Evolutionary conservation across 78 protist species (phyloP).

Genomic region (Dictyostelium purpureum): DNA sequence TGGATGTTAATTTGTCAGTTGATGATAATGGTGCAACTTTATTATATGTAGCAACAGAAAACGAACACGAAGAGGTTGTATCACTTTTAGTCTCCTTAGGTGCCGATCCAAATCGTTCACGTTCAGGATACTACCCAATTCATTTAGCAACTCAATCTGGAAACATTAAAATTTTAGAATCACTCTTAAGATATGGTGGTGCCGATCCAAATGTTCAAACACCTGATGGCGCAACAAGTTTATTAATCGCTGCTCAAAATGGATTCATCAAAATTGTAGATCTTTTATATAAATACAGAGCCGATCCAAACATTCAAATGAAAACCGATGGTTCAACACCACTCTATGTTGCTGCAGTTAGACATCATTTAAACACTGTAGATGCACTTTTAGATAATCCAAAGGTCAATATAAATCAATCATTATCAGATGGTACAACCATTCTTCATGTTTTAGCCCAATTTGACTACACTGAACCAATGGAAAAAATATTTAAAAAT

Average conservation of each 20-base stretch:
- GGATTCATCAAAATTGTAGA: constrained; percentile 22
- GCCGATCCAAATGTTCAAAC: neutral
- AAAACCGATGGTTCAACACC: constrained; percentile 57
- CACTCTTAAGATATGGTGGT: neutral
- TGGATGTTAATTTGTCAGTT: constrained; percentile 14
- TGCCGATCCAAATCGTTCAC: constrained; percentile 19
- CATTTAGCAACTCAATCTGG: constrained; percentile 42
- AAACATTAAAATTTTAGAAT: neutral
- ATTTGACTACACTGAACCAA: neutral
- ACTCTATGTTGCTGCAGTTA: constrained; percentile 19
- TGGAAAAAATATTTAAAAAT: neutral
- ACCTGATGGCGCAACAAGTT: constrained; percentile 58
- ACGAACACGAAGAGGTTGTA: constrained; percentile 25
- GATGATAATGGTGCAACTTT: constrained; percentile 66
- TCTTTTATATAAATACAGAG: neutral
- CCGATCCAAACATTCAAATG: constrained; percentile 66
- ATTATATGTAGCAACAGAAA: constrained; percentile 53
- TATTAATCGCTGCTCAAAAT: constrained; percentile 70
- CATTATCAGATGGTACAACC: constrained; percentile 35
- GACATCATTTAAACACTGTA: constrained; percentile 14
- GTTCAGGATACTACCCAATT: constrained; percentile 11
- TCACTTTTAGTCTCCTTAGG: constrained; percentile 17
- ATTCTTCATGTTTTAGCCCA: constrained; percentile 32
- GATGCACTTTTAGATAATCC: neutral
- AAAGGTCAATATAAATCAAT: neutral